Evolutionary conservation across 2,329 filamentous ascomycete species (phyloP).

Genomic region (Metarhizium robertsii): DNA sequence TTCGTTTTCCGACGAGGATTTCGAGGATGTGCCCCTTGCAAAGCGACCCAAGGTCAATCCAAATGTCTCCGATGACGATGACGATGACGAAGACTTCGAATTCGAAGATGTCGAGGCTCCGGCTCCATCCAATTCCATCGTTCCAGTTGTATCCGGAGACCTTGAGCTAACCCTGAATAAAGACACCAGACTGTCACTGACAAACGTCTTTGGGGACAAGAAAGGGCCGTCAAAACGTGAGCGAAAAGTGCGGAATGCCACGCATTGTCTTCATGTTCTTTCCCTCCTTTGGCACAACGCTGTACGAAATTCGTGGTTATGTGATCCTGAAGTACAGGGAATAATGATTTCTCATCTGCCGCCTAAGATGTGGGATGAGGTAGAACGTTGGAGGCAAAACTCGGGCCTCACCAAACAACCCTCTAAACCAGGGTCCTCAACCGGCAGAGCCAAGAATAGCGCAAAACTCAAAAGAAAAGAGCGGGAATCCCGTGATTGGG

Average conservation of each 20-base stretch:
- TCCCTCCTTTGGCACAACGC: conserved; percentile 84
- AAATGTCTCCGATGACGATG: conserved; percentile 9
- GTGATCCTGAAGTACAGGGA: conserved; percentile 65
- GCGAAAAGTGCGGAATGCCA: conserved; percentile 63
- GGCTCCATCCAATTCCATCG: conserved; percentile 38
- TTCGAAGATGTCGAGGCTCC: conserved; percentile 58
- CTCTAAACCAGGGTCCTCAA: conserved; percentile 12
- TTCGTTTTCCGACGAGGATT: conserved; percentile 48
- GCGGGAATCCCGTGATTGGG: conserved; percentile 54
- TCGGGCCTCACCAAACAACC: conserved; percentile 49
- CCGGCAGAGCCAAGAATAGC: conserved; percentile 17
- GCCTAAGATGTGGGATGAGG: conserved; percentile 57
- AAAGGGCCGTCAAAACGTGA: conserved; percentile 84
- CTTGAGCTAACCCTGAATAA: conserved; percentile 63
- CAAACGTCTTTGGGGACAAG: conserved; percentile 55
- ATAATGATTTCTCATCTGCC: conserved; percentile 68
- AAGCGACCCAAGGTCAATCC: conserved; percentile 29
- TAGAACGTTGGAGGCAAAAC: conserved; percentile 63
- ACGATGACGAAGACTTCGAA: conserved; percentile 34
- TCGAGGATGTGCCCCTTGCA: conserved; percentile 33
- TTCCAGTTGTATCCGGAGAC: conserved; percentile 50
- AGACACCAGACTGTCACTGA: conserved; percentile 49
- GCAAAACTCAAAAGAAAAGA: conserved; percentile 13
- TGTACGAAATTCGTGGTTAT: conserved; percentile 74
- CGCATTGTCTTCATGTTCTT: conserved; percentile 85